A percentile compares a stretch with the other conserved stretches of the same genome.
These are phyloP conservation scores for Hapsidospora chrysogenum DNA, from an alignment of 495 filamentous ascomycete species.

Conservation along the genomic window DNA sequence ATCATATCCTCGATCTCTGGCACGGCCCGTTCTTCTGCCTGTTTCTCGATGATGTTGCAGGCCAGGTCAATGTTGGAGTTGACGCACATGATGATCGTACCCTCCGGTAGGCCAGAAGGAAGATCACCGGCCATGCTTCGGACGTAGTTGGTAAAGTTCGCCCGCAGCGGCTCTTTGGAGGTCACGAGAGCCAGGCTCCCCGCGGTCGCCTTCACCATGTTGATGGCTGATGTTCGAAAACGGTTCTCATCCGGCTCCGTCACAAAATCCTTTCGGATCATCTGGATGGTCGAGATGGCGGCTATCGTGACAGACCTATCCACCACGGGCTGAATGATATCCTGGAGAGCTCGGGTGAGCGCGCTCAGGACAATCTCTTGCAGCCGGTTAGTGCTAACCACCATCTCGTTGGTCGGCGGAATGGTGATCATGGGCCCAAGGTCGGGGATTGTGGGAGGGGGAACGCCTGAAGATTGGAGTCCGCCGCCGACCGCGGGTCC, in stretches of 20 bases:
- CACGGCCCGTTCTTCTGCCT: conserved; percentile 80
- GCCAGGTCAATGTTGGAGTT: conserved; percentile 93
- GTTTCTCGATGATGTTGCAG: conserved; percentile 82
- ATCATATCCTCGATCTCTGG: conserved; percentile 91
- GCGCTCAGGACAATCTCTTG: conserved; percentile 70
- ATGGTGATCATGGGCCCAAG: conserved; percentile 55
- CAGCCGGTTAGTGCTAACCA: conserved; percentile 50
- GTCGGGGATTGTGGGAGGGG: conserved; percentile 63
- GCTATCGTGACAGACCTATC: conserved; percentile 96
- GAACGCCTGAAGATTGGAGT: conserved; percentile 47
- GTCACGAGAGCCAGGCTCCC: conserved; percentile 92
- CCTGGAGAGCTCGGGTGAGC: conserved; percentile 71
- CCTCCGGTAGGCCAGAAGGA: conserved; percentile 62
- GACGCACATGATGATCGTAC: conserved; percentile 87
- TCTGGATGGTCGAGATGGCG: conserved; percentile 81
- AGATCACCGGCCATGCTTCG: conserved; percentile 58
- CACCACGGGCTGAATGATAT: conserved; percentile 93
- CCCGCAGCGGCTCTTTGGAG: conserved; percentile 87
- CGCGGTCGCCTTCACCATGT: conserved; percentile 81
- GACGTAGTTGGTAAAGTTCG: conserved; percentile 93
- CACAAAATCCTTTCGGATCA: conserved; percentile 91
- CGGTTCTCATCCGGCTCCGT: conserved; percentile 81
- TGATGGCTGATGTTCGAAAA: conserved; percentile 68
- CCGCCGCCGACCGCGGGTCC: conserved; percentile 49
- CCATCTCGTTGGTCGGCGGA: conserved; percentile 57